phyloP scores from a whole-genome alignment of 495 filamentous ascomycete genomes.

The Xylaria sp. region DNA sequence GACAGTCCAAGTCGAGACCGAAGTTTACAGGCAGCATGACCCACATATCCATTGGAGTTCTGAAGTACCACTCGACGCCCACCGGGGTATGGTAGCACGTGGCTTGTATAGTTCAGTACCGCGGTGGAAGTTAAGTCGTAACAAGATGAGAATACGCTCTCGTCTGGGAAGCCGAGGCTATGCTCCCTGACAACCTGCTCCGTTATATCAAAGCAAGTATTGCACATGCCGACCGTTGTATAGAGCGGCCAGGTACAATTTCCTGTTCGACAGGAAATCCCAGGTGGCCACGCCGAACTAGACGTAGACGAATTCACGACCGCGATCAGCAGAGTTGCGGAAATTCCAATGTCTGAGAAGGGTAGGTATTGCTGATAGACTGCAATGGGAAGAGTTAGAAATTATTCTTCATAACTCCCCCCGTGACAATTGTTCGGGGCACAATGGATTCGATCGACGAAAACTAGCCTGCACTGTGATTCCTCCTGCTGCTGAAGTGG shows the following conservation, averaged over 20 bases:
- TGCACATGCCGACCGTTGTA: slow-evolving; percentile 6
- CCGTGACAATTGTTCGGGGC: neutral
- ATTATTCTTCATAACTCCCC: neutral
- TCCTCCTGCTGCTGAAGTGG: neutral
- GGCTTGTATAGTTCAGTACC: neutral
- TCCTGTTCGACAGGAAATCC: slow-evolving; percentile 6
- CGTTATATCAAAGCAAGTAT: slow-evolving; percentile 7
- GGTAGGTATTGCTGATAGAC: neutral
- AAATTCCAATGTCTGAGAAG: neutral
- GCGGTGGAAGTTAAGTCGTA: neutral
- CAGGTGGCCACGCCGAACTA: neutral
- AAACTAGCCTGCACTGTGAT: neutral
- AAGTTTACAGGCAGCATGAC: neutral
- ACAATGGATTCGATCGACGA: neutral
- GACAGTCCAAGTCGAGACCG: neutral
- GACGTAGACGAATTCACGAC: neutral
- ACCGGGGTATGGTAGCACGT: neutral
- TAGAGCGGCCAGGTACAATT: slow-evolving; percentile 21
- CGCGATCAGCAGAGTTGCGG: neutral
- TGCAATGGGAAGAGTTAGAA: neutral
- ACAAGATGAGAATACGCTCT: neutral
- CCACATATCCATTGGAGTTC: neutral
- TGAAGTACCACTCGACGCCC: neutral
- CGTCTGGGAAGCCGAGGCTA: neutral
- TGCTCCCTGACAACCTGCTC: neutral